A percentile compares a stretch with the other conserved stretches of the same genome.
Conservation (phyloP, 176 grass and related monocot species). For the Oropetium thomaeum region DNA sequence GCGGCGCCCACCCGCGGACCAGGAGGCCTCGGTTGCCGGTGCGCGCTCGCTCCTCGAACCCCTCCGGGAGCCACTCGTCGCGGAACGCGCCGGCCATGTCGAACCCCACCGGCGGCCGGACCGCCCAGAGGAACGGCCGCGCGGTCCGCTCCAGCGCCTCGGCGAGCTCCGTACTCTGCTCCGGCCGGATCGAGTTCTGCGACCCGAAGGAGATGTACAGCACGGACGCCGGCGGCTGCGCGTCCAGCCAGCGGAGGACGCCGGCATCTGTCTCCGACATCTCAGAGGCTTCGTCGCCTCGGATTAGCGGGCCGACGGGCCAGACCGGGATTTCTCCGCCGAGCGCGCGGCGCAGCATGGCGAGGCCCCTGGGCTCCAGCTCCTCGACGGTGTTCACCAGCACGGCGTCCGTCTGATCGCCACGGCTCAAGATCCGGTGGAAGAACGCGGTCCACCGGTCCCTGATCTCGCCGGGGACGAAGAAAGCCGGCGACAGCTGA, state of each 20-base stretch:
- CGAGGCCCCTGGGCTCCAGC: conserved; percentile 33
- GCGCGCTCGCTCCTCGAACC: conserved; percentile 32
- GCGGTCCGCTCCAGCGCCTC: not conserved
- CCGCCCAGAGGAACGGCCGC: conserved; percentile 9
- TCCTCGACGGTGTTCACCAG: conserved; percentile 39
- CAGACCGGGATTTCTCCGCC: not conserved
- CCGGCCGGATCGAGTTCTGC: not conserved
- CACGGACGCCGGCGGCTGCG: not conserved
- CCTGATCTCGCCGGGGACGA: not conserved
- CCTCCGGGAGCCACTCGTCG: conserved; percentile 38
- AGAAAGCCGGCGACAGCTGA: not conserved
- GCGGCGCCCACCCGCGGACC: conserved; percentile 32
- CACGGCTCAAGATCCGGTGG: not conserved
- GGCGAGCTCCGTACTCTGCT: conserved; percentile 2
- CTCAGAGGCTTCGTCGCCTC: not conserved
- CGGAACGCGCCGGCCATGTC: not conserved
- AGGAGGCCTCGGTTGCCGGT: not conserved
- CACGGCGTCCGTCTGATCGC: not conserved
- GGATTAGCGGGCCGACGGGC: conserved; percentile 39
- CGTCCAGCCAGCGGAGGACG: not conserved
- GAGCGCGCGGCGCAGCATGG: conserved; percentile 12
- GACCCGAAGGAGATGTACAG: conserved; percentile 18
- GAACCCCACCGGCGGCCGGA: not conserved
- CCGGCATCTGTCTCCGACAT: not conserved
- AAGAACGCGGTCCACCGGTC: conserved; percentile 10